Base-by-base conservation (phyloP, 2,329 filamentous ascomycete genomes). In the Cercospora sesami region DNA sequence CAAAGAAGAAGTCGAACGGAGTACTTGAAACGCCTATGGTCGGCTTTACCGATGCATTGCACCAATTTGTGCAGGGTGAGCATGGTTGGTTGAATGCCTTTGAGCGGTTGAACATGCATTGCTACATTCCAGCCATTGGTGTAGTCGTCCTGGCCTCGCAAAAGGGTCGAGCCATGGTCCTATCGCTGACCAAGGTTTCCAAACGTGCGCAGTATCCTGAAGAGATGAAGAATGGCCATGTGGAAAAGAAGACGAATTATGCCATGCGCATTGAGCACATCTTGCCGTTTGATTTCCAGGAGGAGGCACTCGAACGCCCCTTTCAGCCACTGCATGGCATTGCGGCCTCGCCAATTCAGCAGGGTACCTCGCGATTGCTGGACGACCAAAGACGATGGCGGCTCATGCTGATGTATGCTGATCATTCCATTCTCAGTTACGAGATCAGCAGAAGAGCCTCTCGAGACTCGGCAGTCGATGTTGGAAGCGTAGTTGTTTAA, bases 341-440 rank as follows among this genome's bases (percentile, higher is more conserved):
- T 65, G 90, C 91, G 0, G 84, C 90, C 2, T 86, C 86, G 2
- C 90, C 89, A 0, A 79, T 91, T 6, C 89, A 88, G 62, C 89
- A 88, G 62, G 84, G 81, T 0, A 78, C 76, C 67, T 71, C 79
- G 63, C 74, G 76, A 45, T 42, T 69, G 33, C 64, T 57, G 14
- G 74, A 73, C 55, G 71, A 66, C 73, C 78, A 81, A 68, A 81
- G 82, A 70, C 83, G 86, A 66, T 93, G 89, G 84, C 82, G 90
- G 67, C 72, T 94, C 66, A 85, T 94, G 76, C 79, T 94, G 78
- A 88, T 91, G 76, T 94, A 90, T 76, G 84, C 85, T 67, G 88
- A 93, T 78, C 88, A 91, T 73, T 86, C 86, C 1, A 85, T 94
- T 30, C 75, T 92, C 71, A 89, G 86, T 67, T 94, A 93, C 79